Percentiles rank a stretch among this genome's conserved stretches.
Evolutionary conservation across 164 flowering plant species (phyloP).

Genomic region (Protea cynaroides): DNA sequence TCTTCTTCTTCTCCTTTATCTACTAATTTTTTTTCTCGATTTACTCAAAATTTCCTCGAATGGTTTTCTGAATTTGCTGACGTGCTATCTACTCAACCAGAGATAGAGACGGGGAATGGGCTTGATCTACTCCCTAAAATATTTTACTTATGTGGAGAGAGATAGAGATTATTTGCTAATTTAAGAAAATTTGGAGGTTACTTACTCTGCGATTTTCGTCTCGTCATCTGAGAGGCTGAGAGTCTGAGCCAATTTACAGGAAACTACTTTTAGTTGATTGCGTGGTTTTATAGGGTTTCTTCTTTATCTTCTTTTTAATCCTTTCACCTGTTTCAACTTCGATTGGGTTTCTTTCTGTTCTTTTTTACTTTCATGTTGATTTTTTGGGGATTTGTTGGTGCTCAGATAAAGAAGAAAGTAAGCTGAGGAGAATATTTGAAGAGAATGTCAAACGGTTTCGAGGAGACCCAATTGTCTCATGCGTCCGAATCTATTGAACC

Average conservation of each 20-base stretch:
- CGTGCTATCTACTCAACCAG: too few relatives aligned
- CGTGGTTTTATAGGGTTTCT: neutral
- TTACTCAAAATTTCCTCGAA: neutral
- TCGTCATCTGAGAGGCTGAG: neutral
- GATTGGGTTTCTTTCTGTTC: neutral
- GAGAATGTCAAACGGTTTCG: constrained; percentile 15
- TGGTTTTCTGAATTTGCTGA: too few relatives aligned
- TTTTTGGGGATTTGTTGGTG: neutral
- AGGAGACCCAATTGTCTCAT: neutral
- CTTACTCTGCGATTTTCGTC: neutral
- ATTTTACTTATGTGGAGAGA: too few relatives aligned
- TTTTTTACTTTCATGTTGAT: neutral
- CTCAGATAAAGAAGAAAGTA: neutral
- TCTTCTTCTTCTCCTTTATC: neutral
- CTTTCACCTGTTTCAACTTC: neutral
- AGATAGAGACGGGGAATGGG: too few relatives aligned
- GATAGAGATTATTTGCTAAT: neutral
- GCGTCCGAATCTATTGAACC: neutral
- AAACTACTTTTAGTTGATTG: neutral
- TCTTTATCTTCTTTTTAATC: neutral
- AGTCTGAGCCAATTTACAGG: neutral
- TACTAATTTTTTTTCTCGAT: neutral
- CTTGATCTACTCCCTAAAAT: too few relatives aligned
- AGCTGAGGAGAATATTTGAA: neutral
- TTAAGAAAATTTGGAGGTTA: neutral